These are phyloP conservation scores for Mycena indigotica DNA, from an alignment of 768 basidiomycete genomes.

Conservation along the genomic window DNA sequence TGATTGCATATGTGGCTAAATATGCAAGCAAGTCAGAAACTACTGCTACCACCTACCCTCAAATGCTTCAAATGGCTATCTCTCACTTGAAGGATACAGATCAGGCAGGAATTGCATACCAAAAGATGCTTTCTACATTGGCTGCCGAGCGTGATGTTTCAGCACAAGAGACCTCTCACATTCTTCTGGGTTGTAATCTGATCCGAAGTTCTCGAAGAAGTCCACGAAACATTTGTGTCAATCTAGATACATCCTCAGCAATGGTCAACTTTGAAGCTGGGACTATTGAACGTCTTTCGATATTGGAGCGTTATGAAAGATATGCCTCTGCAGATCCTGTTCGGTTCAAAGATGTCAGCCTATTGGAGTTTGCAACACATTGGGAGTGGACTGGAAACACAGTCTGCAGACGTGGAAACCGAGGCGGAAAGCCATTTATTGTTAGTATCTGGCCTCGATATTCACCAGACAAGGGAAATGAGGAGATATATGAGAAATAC, in stretches of 20 bases:
- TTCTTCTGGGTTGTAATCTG: constrained; percentile 9
- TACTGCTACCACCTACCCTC: constrained; percentile 3
- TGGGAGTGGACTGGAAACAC: constrained; percentile 3
- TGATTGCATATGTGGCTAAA: constrained; percentile 23
- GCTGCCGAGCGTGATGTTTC: constrained; percentile 13
- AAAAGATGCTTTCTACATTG: constrained; percentile 18
- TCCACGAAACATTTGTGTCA: no score
- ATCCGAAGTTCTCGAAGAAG: no score
- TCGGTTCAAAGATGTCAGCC: no score
- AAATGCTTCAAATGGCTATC: constrained; percentile 7
- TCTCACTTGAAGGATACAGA: constrained; percentile 12
- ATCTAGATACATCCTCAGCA: no score
- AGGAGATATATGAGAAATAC: constrained; percentile 21
- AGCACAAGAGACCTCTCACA: constrained; percentile 21
- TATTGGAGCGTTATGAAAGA: no score
- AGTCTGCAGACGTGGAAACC: not conserved
- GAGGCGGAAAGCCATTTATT: constrained; percentile 8
- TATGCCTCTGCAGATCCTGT: no score
- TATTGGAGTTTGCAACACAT: constrained; percentile 16
- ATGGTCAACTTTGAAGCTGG: constrained; percentile 2
- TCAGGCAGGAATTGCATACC: constrained; percentile 12
- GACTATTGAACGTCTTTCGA: not conserved
- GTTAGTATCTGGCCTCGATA: constrained; percentile 18
- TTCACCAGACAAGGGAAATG: constrained; percentile 3
- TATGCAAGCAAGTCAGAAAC: constrained; percentile 24